Evolutionary conservation across 2,329 filamentous ascomycete species (phyloP).

Genomic region (Gaeumannomyces tritici): DNA sequence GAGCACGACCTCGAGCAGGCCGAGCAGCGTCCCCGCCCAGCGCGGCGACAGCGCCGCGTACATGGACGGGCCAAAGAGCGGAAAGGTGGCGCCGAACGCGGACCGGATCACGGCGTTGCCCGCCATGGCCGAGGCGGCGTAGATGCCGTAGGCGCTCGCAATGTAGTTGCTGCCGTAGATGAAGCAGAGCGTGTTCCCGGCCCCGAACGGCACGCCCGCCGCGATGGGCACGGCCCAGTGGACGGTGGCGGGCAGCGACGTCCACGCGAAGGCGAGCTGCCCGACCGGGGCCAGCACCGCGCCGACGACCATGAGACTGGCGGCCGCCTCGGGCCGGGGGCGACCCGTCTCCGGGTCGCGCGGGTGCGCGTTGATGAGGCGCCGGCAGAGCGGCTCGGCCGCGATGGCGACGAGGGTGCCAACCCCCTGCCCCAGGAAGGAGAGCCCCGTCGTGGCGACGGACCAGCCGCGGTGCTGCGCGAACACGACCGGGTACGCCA

Average conservation of each 20-base stretch:
- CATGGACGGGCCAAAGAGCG: constrained; percentile 63
- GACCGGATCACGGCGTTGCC: constrained; percentile 65
- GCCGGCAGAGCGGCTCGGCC: constrained; percentile 62
- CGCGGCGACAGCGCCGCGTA: constrained; percentile 57
- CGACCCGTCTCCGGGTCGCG: constrained; percentile 67
- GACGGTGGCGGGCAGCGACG: constrained; percentile 64
- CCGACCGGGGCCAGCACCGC: constrained; percentile 66
- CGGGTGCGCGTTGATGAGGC: constrained; percentile 67
- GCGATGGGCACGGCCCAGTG: constrained; percentile 72
- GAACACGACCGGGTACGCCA: constrained; percentile 79
- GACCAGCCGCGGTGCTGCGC: constrained; percentile 49
- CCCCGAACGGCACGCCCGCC: constrained; percentile 66
- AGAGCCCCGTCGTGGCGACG: constrained; percentile 48
- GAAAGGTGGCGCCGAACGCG: constrained; percentile 59
- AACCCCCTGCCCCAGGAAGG: constrained; percentile 59
- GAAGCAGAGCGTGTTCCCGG: constrained; percentile 65
- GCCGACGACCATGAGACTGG: constrained; percentile 70
- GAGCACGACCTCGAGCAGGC: constrained; percentile 56
- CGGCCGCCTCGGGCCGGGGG: constrained; percentile 68
- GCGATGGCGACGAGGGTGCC: constrained; percentile 54
- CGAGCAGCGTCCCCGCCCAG: constrained; percentile 66
- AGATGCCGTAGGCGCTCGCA: constrained; percentile 65
- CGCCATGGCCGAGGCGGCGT: constrained; percentile 65
- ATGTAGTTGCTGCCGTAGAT: constrained; percentile 74
- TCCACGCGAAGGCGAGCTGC: constrained; percentile 84